Evolutionary conservation across 2,329 filamentous ascomycete species (phyloP).

Genomic region (Penicillium sp.): DNA sequence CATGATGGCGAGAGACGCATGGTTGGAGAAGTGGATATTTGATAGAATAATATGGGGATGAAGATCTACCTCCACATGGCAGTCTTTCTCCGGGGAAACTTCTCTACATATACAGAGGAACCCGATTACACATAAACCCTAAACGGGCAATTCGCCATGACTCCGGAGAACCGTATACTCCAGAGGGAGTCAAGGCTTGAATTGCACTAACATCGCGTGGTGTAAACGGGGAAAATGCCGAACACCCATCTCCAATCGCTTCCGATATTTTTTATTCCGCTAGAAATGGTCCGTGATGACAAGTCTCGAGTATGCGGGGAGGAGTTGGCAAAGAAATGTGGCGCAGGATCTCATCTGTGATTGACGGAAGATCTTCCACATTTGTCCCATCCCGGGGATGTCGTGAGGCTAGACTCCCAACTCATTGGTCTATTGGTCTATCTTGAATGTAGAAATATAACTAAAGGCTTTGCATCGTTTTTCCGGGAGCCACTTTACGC

Average conservation of each 20-base stretch:
- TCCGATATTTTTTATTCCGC: neutral
- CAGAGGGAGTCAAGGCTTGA: neutral
- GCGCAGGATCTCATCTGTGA: constrained; percentile 11
- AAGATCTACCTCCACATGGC: constrained; percentile 25
- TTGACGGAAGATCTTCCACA: constrained; percentile 22
- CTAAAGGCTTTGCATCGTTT: neutral
- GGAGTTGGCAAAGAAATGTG: neutral
- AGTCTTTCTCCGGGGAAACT: constrained; percentile 6
- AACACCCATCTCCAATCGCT: neutral
- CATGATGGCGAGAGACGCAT: constrained; percentile 59
- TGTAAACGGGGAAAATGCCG: neutral
- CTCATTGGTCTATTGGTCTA: neutral
- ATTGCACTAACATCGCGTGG: neutral
- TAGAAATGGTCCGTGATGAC: neutral
- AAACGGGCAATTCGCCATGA: constrained; percentile 8
- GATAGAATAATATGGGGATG: constrained; percentile 20
- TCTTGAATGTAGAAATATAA: no score
- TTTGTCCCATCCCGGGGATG: neutral
- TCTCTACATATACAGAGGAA: constrained; percentile 16
- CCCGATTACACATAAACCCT: neutral
- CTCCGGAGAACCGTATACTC: constrained; percentile 1
- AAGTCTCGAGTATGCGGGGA: neutral
- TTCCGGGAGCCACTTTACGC: neutral
- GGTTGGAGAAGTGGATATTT: constrained; percentile 14
- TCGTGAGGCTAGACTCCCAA: neutral